Evolutionary conservation across 2,329 filamentous ascomycete genomes (phyloP).

Genomic region (Cladosporium halotolerans): DNA sequence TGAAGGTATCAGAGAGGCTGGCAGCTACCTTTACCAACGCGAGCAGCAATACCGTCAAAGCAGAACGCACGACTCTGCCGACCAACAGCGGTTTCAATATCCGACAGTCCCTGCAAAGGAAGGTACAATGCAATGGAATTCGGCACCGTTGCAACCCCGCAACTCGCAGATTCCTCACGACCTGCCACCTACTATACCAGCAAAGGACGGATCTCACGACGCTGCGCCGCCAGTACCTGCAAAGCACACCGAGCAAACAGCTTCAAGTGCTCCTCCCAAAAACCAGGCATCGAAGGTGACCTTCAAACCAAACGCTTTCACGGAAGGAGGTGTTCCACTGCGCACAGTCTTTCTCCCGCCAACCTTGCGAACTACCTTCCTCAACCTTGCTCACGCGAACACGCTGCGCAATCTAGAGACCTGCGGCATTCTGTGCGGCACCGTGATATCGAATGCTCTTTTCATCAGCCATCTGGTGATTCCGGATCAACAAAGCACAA

Average conservation of each 20-base stretch:
- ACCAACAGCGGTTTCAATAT: constrained; percentile 33
- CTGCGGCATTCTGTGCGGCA: constrained; percentile 89
- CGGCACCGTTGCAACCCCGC: constrained; percentile 18
- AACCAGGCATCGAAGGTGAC: constrained; percentile 36
- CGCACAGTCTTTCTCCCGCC: constrained; percentile 82
- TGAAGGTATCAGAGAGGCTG: constrained; percentile 23
- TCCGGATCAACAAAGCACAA: constrained; percentile 81
- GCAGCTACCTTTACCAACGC: constrained; percentile 18
- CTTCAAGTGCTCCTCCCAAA: neutral
- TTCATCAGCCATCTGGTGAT: constrained; percentile 87
- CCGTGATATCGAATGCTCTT: constrained; percentile 83
- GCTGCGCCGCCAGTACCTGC: constrained; percentile 3
- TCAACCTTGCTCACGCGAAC: constrained; percentile 67
- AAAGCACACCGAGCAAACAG: neutral
- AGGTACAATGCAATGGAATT: constrained; percentile 30
- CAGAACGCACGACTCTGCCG: neutral
- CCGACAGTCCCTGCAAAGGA: constrained; percentile 39
- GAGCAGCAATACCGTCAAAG: constrained; percentile 10
- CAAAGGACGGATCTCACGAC: constrained; percentile 20
- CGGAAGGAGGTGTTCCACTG: constrained; percentile 82
- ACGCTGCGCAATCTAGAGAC: constrained; percentile 82
- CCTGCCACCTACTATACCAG: constrained; percentile 20
- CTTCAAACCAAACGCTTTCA: constrained; percentile 77
- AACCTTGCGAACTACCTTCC: constrained; percentile 66
- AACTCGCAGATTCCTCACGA: neutral